Conservation (phyloP, 1,284 basidiomycete species). For the Leccinum subatratum region DNA sequence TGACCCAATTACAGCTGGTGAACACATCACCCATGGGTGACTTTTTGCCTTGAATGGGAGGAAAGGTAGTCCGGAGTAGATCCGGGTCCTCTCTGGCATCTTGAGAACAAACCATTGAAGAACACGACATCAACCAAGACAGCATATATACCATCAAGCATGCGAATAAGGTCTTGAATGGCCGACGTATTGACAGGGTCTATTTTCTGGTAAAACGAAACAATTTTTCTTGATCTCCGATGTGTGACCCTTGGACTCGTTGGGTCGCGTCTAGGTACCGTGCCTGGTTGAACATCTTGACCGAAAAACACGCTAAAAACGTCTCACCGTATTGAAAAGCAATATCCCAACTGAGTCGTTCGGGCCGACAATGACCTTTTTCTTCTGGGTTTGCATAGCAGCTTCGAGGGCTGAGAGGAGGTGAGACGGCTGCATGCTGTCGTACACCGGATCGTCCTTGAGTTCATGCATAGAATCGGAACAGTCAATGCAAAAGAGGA, state of each 20-base stretch:
- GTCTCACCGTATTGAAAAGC: conserved; percentile 84
- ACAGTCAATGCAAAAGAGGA: conserved; percentile 91
- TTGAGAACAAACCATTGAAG: conserved; percentile 27
- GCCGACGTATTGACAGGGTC: conserved; percentile 74
- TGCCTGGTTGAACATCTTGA: conserved; percentile 13
- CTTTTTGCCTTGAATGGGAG: conserved; percentile 51
- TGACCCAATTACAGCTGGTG: conserved; percentile 80
- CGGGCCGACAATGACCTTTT: conserved; percentile 84
- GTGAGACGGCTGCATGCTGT: conserved; percentile 61
- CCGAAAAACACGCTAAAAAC: neutral
- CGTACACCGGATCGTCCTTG: conserved; percentile 57
- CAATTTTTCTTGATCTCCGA: conserved; percentile 74
- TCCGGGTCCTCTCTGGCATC: conserved; percentile 56
- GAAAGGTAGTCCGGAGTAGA: conserved; percentile 54
- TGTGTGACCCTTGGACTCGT: conserved; percentile 48
- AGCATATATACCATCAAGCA: conserved; percentile 61
- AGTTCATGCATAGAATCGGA: conserved; percentile 83
- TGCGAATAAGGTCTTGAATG: conserved; percentile 67
- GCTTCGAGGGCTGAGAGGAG: conserved; percentile 72
- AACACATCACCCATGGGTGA: conserved; percentile 81
- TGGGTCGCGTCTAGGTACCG: conserved; percentile 44
- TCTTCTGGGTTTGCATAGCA: conserved; percentile 80
- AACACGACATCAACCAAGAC: neutral
- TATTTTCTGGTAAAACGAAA: conserved; percentile 71
- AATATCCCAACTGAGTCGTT: conserved; percentile 85